Evolutionary conservation across 139 green algal genomes (phyloP).

Genomic region (Chlorella sorokiniana): DNA sequence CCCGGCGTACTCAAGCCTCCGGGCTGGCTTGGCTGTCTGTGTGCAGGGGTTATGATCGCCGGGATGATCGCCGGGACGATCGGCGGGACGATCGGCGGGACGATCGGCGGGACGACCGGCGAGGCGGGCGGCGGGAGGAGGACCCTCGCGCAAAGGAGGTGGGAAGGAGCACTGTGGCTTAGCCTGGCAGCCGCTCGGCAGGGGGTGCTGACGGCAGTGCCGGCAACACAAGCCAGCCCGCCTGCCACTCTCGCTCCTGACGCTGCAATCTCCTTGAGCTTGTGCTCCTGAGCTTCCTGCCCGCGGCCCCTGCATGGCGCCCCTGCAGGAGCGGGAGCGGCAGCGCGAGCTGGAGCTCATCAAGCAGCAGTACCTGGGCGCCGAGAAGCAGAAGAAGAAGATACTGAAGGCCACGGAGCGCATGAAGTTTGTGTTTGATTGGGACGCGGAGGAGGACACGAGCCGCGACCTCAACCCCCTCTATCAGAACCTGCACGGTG

Average conservation of each 20-base stretch:
- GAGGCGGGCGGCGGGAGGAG: not conserved
- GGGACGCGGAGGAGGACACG: conserved; percentile 95
- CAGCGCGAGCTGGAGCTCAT: conserved; percentile 91
- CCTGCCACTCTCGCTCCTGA: no score
- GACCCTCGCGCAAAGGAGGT: not conserved
- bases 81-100: conserved; percentile 13
- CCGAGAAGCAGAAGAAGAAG: conserved; percentile 43
- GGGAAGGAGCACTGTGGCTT: not conserved
- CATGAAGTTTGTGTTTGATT: conserved; percentile 98
- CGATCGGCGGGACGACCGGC: not conserved
- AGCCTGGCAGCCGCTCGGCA: no score
- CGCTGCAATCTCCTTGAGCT: no score
- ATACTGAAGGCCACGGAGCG: conserved; percentile 85
- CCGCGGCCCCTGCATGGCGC: not conserved
- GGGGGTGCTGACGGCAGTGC: not conserved
- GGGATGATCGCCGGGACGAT: conserved; percentile 2
- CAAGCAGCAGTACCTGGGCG: conserved; percentile 73
- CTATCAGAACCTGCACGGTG: conserved; percentile 85
- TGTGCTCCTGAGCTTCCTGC: no score
- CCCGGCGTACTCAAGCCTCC: no score
- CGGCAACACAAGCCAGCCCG: no score
- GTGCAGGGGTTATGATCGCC: conserved; percentile 1
- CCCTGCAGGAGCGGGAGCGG: conserved; percentile 69
- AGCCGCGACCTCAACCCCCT: conserved; percentile 90
- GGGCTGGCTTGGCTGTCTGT: not conserved